Percentiles rank a stretch among this genome's conserved stretches.
Conservation (phyloP, 805 yeast species). For the Kodamaea kaohsiungensis region DNA sequence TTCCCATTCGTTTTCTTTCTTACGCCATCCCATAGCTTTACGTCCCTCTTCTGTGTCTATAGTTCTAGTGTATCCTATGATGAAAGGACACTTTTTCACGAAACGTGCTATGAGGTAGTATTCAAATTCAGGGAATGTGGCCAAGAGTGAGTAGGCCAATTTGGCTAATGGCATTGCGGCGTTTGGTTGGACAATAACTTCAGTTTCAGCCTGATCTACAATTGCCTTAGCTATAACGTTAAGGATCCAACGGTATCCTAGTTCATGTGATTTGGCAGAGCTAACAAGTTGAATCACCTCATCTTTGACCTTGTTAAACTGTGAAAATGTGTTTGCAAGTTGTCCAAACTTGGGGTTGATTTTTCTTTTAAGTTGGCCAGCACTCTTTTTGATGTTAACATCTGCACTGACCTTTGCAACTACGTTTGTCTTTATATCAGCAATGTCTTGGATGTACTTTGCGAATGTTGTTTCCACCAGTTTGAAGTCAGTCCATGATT, state of each 20-base stretch:
- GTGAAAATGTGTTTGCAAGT: conserved; percentile 68
- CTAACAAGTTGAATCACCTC: conserved; percentile 54
- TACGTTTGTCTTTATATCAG: conserved; percentile 59
- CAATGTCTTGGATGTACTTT: conserved; percentile 52
- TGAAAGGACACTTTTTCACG: conserved; percentile 86
- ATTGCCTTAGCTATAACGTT: conserved; percentile 85
- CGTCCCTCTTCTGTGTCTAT: conserved; percentile 85
- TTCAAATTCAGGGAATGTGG: conserved; percentile 49
- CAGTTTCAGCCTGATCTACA: conserved; percentile 90
- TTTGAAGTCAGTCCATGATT: conserved; percentile 33
- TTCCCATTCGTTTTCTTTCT: conserved; percentile 50
- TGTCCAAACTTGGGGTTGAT: conserved; percentile 93
- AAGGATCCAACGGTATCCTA: conserved; percentile 70
- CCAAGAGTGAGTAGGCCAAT: conserved; percentile 56
- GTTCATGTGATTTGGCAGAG: conserved; percentile 46
- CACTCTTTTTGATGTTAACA: conserved; percentile 52
- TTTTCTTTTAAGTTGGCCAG: conserved; percentile 64
- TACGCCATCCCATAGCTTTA: conserved; percentile 83
- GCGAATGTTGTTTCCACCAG: conserved; percentile 45
- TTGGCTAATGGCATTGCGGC: conserved; percentile 80
- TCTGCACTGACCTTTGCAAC: conserved; percentile 54
- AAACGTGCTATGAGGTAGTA: conserved; percentile 73
- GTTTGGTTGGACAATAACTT: conserved; percentile 75
- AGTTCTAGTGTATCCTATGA: conserved; percentile 77
- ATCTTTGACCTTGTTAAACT: conserved; percentile 50